A percentile compares a stretch with the other conserved stretches of the same genome.
Conservation (phyloP, 257 asterid genomes). For the Verbena officinalis region DNA sequence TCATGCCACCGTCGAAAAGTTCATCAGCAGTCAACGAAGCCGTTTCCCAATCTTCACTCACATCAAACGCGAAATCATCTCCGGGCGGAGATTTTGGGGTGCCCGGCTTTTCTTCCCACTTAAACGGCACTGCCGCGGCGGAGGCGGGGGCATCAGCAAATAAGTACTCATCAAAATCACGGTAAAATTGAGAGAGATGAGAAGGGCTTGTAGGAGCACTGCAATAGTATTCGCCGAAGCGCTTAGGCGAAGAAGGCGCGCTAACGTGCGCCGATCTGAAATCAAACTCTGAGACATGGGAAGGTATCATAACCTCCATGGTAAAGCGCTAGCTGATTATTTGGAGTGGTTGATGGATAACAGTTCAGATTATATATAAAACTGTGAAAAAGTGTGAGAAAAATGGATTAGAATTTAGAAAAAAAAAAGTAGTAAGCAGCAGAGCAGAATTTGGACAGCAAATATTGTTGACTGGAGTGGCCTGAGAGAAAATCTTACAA, state of each 20-base stretch:
- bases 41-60: constrained; percentile 38
- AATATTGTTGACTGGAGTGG: neutral
- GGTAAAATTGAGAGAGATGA: constrained; percentile 49
- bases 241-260: constrained; percentile 47
- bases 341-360: neutral
- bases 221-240: constrained; percentile 45
- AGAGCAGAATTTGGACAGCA: neutral
- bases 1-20: constrained; percentile 62
- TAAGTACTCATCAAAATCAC: constrained; percentile 29
- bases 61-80: constrained; percentile 54
- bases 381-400: neutral
- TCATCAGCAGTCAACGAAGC: constrained; percentile 60
- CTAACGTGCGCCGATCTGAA: constrained; percentile 44
- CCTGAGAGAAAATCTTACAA: neutral
- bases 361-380: neutral
- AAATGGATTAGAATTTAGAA: neutral
- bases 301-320: constrained; percentile 55
- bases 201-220: constrained; percentile 73
- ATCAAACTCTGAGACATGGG: constrained; percentile 42
- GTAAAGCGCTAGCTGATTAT: neutral
- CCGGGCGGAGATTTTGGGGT: neutral
- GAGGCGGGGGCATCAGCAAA: neutral
- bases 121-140: constrained; percentile 17
- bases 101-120: constrained; percentile 31
- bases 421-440: neutral